Base-by-base conservation (phyloP, 805 yeast species). In the Pichia manshurica region DNA sequence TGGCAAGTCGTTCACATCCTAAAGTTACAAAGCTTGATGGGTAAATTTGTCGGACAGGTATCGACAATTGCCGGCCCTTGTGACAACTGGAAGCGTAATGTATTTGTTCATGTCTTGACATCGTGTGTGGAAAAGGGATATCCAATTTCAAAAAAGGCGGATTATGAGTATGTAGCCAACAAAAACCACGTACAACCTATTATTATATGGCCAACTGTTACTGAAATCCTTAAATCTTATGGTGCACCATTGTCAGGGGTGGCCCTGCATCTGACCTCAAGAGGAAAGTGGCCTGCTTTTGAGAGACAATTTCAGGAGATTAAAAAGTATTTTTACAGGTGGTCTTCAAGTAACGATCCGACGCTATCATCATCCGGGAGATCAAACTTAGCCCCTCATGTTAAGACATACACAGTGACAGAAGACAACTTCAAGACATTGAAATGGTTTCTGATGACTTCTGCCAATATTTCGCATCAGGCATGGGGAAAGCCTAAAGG, bases 401-500 rank as follows among this genome's bases (percentile, higher is more conserved):
- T 82, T 13, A 87, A 87, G 62, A 76, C 85, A 29, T 79, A 84
- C 55, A 58, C 78, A 49, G 72, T 78, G 52, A 73, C 82, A 12
- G 73, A 73, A 4, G 79, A 78, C 53, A 56, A 71, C 43, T 77
- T 74, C 62, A 55, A 64, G 32, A 65, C 77, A 2, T 59, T 84
- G 5, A 73, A 77, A 44, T 87, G 95, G 95, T 73, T 81, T 17
- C 61, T 84, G 5, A 69, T 84, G 59, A 84, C 93, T 0, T 82
- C 89, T 42, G 84, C 87, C 29, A 87, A 87, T 58, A 57, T 86
- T 36, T 82, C 90, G 29, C 77, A 77, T 46, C 84, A 79, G 50
- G 96, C 95, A 1, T 87, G 96, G 96, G 96, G 96, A 0, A 65
- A 59, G 5, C 66, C 68, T 15, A 55, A 60, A 35, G 53, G 48